These are phyloP conservation scores for Furcasterigmium sp. DNA, from an alignment of 2,329 filamentous ascomycete genomes.

Conservation along the genomic window DNA sequence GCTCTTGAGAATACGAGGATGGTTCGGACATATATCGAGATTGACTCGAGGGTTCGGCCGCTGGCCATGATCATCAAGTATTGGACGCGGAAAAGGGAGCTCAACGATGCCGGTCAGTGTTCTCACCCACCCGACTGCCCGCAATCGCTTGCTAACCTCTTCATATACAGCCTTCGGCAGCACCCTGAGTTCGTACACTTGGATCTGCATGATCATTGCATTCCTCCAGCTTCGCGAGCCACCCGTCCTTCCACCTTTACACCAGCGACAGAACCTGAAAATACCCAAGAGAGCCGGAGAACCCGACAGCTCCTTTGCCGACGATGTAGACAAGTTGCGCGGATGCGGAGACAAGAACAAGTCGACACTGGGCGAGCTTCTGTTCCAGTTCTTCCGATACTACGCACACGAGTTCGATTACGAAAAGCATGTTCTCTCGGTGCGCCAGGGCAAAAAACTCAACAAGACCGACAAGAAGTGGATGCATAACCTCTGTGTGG, in stretches of 20 bases:
- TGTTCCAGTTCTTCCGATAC: constrained; percentile 93
- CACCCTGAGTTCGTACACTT: constrained; percentile 95
- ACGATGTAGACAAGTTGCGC: constrained; percentile 70
- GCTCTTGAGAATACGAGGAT: constrained; percentile 95
- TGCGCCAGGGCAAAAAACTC: constrained; percentile 73
- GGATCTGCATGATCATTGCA: constrained; percentile 97
- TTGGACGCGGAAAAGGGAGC: constrained; percentile 87
- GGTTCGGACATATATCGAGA: constrained; percentile 94
- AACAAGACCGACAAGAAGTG: constrained; percentile 84
- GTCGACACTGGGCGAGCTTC: constrained; percentile 75
- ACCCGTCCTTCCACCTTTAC: constrained; percentile 79
- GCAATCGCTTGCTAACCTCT: constrained; percentile 10
- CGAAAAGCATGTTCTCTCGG: constrained; percentile 75
- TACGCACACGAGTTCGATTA: constrained; percentile 94
- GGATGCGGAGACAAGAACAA: constrained; percentile 76
- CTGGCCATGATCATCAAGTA: constrained; percentile 97
- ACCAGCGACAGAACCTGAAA: constrained; percentile 60
- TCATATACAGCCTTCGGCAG: constrained; percentile 69
- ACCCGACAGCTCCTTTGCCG: constrained; percentile 72
- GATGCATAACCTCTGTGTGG: constrained; percentile 88
- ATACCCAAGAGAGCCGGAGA: constrained; percentile 52
- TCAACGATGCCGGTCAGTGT: constrained; percentile 92
- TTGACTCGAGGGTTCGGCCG: constrained; percentile 84
- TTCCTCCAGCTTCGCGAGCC: constrained; percentile 86
- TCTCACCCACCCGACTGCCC: too few species aligned